Conservation (phyloP, 345 rosid species). For the Cardamine chenopodiifolia region DNA sequence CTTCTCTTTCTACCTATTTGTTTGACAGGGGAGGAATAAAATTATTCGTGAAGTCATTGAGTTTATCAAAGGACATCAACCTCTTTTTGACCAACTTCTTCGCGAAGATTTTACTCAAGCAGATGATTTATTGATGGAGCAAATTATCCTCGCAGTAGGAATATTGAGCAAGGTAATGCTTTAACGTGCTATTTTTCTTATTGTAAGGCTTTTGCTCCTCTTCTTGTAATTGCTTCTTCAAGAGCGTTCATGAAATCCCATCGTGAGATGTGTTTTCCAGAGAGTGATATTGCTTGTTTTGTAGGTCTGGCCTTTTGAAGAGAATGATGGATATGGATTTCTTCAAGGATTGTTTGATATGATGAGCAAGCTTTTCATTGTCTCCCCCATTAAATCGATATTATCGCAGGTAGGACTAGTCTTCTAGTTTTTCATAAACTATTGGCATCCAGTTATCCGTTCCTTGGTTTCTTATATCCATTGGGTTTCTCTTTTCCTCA, state of each 20-base stretch:
- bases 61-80: constrained; percentile 79
- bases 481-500: constrained; percentile 13
- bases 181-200: background rate
- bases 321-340: constrained; percentile 76
- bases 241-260: constrained; percentile 16
- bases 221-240: background rate
- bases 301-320: constrained; percentile 98
- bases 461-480: constrained; percentile 16
- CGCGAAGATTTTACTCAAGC: constrained; percentile 65
- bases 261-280: constrained; percentile 14
- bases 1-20: constrained; percentile 7
- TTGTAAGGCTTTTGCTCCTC: constrained; percentile 21
- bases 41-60: constrained; percentile 80
- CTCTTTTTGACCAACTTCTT: constrained; percentile 82
- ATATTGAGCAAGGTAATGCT: constrained; percentile 74
- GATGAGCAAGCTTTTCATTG: constrained; percentile 70
- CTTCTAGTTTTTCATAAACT: constrained; percentile 28
- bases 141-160: constrained; percentile 87
- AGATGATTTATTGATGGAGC: constrained; percentile 82
- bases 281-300: constrained; percentile 24
- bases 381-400: constrained; percentile 42
- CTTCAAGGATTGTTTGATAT: constrained; percentile 85
- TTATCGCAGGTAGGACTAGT: constrained; percentile 46
- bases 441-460: constrained; percentile 11
- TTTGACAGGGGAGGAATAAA: constrained; percentile 80